Base-by-base conservation (phyloP, 2,329 filamentous ascomycete species). In the Ceratocystis papillata region DNA sequence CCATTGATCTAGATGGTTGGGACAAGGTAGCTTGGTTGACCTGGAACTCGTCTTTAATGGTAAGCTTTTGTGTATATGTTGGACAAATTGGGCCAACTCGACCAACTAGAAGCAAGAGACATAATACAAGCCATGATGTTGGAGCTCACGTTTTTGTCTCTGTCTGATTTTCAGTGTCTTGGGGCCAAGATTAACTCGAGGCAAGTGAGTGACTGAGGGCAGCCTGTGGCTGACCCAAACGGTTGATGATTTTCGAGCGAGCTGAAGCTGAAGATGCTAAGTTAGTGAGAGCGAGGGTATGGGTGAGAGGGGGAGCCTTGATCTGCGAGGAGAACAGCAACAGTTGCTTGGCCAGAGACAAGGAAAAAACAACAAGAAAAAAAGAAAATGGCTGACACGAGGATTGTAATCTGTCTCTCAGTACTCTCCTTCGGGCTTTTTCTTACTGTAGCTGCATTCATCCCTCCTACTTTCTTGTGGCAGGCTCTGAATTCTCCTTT, bases 221-320 rank as follows among this genome's bases (percentile, higher is more conserved):
- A 33, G 30, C 8, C 15, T 15, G 37, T 41, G 37, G 48, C 55
- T 37, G 3, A 3, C 55, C 55, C 28, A 37, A 59, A n/a, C 1
- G 15, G 33, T 37, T n/a, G 25, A 59, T 59, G 55, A 59, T 59
- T 30, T 33, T 30, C 55, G 30, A 17, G 6, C 17, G 2, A 37
- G 55, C 55, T 59, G 55, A 10, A 59, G 55, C 55, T 59, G 55
- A 59, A 37, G 55, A 59, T 59, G 5, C n/a, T 15, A 20, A 25
- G 48, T 50, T 53, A 10, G 15, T 53, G 20, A 53, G 37, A 41
- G 37, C 15, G 12, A 12, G 37, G 37, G 37, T 41, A 41, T 41
- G 37, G 22, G 22, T 2, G 15, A 57, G 53, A 10, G 25, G 8
- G 7, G 25, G n/a, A 12, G 10, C 48, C 7, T 20, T n/a, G 48